Conservation (phyloP, 805 yeast genomes). For the Candida ovalis region DNA sequence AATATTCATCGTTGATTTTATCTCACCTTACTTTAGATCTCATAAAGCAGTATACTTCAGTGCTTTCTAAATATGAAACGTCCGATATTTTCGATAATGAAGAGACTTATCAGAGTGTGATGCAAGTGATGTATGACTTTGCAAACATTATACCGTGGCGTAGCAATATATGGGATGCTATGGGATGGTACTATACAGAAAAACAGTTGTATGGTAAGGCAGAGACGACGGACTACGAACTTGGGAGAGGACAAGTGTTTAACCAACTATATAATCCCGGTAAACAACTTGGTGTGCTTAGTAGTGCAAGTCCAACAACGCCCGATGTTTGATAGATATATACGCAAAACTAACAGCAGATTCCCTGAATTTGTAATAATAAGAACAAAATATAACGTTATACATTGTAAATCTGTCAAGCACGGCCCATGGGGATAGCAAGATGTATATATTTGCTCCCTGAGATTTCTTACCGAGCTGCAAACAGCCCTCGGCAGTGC, state of each 20-base stretch:
- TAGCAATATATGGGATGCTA: constrained; percentile 12
- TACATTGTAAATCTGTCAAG: no score
- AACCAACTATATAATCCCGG: constrained; percentile 13
- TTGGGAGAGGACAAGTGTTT: constrained; percentile 12
- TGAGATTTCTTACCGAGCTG: no score
- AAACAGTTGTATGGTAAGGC: constrained; percentile 3
- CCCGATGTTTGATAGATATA: background rate
- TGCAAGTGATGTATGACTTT: constrained; percentile 7
- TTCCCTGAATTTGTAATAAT: no score
- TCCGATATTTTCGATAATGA: constrained; percentile 2
- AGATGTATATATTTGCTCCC: no score
- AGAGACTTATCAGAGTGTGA: constrained; percentile 6
- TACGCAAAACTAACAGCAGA: no score
- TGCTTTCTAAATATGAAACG: constrained; percentile 8
- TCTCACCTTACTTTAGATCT: constrained; percentile 4
- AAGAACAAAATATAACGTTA: no score
- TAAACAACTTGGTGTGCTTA: background rate
- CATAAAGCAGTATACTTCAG: constrained; percentile 8
- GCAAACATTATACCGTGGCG: constrained; percentile 14
- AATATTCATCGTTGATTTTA: constrained; percentile 5
- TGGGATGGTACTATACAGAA: constrained; percentile 16
- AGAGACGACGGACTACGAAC: background rate
- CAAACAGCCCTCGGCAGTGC: background rate
- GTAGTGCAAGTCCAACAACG: background rate
- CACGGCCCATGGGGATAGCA: no score